A percentile compares a stretch with the other conserved stretches of the same genome.
Evolutionary conservation across 1,139 yeast species (phyloP).

Genomic region (Yamadazyma membranifaciens): DNA sequence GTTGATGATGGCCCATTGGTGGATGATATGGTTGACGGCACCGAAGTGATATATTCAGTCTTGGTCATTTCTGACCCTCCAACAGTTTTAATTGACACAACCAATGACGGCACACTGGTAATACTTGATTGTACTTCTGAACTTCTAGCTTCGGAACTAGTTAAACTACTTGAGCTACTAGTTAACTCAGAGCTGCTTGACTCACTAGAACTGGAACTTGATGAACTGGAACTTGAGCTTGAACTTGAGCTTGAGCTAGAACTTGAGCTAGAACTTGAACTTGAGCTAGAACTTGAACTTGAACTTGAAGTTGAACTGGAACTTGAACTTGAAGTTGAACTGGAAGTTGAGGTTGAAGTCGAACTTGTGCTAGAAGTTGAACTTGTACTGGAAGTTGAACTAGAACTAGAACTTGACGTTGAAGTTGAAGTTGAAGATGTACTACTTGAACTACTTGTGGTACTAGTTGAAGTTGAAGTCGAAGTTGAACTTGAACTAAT

Average conservation of each 20-base stretch:
- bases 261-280: neutral
- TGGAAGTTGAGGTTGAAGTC: slow-evolving; percentile 1
- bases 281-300: neutral
- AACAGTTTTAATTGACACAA: slow-evolving; percentile 26
- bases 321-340: slow-evolving; percentile 11
- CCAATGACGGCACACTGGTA: slow-evolving; percentile 3
- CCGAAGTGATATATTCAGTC: slow-evolving; percentile 21
- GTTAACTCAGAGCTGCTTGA: neutral
- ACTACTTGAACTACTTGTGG: slow-evolving; percentile 5
- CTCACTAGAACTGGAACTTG: slow-evolving; percentile 1
- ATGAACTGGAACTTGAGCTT: slow-evolving; percentile 8
- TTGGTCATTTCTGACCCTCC: slow-evolving; percentile 22
- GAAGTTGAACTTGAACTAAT: neutral
- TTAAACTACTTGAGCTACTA: neutral
- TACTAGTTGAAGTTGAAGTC: neutral
- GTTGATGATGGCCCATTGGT: neutral
- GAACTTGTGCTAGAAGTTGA: slow-evolving; percentile 10
- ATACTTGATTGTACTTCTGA: neutral
- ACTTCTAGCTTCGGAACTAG: neutral
- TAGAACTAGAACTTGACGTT: neutral
- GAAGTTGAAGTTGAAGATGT: neutral
- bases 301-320: slow-evolving; percentile 6
- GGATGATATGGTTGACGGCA: slow-evolving; percentile 11
- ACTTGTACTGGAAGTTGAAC: slow-evolving; percentile 3
- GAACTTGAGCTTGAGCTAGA: neutral